These are phyloP conservation scores for Penicillium sp. DNA, from an alignment of 2,329 filamentous ascomycete genomes.

Conservation along the genomic window DNA sequence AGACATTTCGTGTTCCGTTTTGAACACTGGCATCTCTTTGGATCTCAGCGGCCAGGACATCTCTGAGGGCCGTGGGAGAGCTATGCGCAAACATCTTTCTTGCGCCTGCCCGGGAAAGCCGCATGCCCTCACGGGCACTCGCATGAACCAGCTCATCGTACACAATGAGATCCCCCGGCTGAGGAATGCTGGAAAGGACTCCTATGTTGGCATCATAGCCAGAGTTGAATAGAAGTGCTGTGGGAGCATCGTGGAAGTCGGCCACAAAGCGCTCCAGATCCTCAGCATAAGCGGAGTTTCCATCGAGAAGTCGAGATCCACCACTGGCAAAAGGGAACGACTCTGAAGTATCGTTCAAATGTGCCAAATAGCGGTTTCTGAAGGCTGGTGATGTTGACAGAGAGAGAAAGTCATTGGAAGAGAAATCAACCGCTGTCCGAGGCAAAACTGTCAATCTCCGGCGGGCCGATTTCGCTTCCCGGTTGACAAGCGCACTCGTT, in stretches of 20 bases:
- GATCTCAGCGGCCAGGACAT: constrained; percentile 43
- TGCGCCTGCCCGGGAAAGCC: constrained; percentile 61
- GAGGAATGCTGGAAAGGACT: constrained; percentile 66
- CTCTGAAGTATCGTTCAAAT: constrained; percentile 48
- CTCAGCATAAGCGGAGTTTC: constrained; percentile 67
- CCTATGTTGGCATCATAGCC: constrained; percentile 72
- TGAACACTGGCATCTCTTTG: constrained; percentile 41
- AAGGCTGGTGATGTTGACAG: constrained; percentile 57
- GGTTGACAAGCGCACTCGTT: constrained; percentile 43
- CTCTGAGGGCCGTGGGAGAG: constrained; percentile 44
- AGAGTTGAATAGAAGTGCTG: constrained; percentile 67
- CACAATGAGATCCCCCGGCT: constrained; percentile 66
- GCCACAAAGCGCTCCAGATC: constrained; percentile 65
- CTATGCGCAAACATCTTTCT: constrained; percentile 58
- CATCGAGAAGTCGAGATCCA: constrained; percentile 69
- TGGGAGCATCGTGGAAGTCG: constrained; percentile 63
- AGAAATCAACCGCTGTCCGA: constrained; percentile 61
- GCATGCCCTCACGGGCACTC: constrained; percentile 79
- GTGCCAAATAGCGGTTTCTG: constrained; percentile 56
- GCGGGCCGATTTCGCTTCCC: constrained; percentile 53
- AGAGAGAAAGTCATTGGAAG: constrained; percentile 70
- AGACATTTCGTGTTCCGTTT: constrained; percentile 59
- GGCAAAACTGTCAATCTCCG: constrained; percentile 56
- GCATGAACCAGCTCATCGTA: constrained; percentile 80
- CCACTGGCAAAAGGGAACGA: constrained; percentile 59